A percentile compares a stretch with the other conserved stretches of the same genome.
These are phyloP conservation scores for Boletus coccyginus DNA, from an alignment of 768 basidiomycete species.

Conservation along the genomic window DNA sequence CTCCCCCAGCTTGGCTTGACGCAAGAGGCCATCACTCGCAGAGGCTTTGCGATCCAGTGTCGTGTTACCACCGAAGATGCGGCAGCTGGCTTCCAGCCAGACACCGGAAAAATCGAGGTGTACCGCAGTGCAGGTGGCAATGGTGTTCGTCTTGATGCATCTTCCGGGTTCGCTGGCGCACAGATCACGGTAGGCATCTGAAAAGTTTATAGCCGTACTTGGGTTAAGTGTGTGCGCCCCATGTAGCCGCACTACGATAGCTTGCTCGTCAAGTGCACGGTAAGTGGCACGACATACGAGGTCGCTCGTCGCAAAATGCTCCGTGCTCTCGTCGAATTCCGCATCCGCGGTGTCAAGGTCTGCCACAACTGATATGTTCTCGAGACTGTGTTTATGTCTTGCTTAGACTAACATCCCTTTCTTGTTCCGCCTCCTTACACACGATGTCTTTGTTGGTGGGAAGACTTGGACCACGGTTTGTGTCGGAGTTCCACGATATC, in stretches of 20 bases:
- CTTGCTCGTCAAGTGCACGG: conserved; percentile 92
- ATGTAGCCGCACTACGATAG: conserved; percentile 95
- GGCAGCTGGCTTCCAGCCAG: conserved; percentile 89
- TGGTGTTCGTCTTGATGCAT: conserved; percentile 94
- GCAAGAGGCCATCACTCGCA: conserved; percentile 93
- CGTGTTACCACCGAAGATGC: conserved; percentile 98
- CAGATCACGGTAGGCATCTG: conserved; percentile 84
- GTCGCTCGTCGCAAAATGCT: conserved; percentile 99
- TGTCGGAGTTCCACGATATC: conserved; percentile 3
- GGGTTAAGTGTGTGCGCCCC: neutral
- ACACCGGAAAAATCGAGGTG: conserved; percentile 99
- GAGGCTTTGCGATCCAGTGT: conserved; percentile 97
- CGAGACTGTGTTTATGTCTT: neutral
- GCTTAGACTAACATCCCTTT: conserved; percentile 96
- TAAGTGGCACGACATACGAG: conserved; percentile 96
- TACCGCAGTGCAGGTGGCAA: conserved; percentile 99
- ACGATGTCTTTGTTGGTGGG: conserved; percentile 93
- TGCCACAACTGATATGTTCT: neutral
- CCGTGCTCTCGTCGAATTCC: conserved; percentile 98
- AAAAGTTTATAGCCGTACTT: neutral
- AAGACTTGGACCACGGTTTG: conserved; percentile 96
- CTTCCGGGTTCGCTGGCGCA: conserved; percentile 96
- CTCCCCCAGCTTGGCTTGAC: conserved; percentile 93
- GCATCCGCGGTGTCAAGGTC: conserved; percentile 97
- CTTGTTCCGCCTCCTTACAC: conserved; percentile 95